These are phyloP conservation scores for Suhomyces faveliae DNA, from an alignment of 805 yeast species.

Conservation along the genomic window DNA sequence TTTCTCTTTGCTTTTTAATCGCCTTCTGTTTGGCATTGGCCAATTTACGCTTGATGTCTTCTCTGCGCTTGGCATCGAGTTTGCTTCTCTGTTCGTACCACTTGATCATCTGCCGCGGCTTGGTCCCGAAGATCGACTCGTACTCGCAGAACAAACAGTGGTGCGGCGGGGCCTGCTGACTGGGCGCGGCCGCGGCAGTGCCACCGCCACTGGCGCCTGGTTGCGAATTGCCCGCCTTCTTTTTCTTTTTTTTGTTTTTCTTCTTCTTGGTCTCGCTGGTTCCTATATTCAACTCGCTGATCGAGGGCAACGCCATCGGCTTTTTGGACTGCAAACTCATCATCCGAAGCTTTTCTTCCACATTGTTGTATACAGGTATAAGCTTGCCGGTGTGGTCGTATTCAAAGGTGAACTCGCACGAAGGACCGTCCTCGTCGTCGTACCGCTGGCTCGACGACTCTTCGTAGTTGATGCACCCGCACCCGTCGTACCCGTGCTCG, in stretches of 20 bases:
- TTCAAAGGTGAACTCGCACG: conserved; percentile 46
- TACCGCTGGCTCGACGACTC: conserved; percentile 5
- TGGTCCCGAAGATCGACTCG: conserved; percentile 48
- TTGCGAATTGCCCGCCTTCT: conserved; percentile 12
- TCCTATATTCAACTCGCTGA: conserved; percentile 10
- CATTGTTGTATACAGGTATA: conserved; percentile 38
- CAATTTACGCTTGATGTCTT: conserved; percentile 35
- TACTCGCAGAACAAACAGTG: conserved; percentile 54
- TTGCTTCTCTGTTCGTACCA: conserved; percentile 43
- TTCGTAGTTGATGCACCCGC: conserved; percentile 26
- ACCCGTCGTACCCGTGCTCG: conserved; percentile 24
- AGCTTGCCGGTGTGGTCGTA: conserved; percentile 41
- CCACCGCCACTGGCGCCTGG: not conserved
- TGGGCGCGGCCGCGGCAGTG: not conserved
- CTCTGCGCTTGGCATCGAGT: conserved; percentile 27
- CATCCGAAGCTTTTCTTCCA: conserved; percentile 38
- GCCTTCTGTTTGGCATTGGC: conserved; percentile 39
- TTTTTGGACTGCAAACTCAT: conserved; percentile 24
- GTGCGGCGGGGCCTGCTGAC: conserved; percentile 1
- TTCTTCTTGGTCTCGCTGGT: conserved; percentile 10
- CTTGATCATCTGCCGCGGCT: conserved; percentile 50
- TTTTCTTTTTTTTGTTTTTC: conserved; percentile 24
- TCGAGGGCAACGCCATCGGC: conserved; percentile 12
- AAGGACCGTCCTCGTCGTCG: conserved; percentile 34
- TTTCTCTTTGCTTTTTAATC: conserved; percentile 18